phyloP scores from a whole-genome alignment of 2,329 filamentous ascomycete species.

The Metarhizium sp. region DNA sequence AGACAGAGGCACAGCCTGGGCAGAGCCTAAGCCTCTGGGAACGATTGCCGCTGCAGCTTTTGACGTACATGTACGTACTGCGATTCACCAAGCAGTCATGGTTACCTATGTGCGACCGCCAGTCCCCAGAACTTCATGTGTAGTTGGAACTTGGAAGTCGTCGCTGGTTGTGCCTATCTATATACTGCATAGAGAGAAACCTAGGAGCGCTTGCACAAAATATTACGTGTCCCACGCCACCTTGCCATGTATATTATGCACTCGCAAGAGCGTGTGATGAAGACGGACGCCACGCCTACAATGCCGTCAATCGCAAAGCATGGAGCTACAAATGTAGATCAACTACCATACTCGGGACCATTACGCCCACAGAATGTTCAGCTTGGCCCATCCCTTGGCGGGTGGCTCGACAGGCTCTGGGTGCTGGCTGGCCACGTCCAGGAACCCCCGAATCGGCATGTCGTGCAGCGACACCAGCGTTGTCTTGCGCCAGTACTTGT shows the following conservation, averaged over 20 bases:
- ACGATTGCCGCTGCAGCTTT: no score
- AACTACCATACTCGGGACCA: no score
- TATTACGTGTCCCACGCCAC: no score
- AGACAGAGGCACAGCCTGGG: no score
- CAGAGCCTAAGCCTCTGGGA: no score
- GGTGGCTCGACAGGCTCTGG: slow-evolving; percentile 5
- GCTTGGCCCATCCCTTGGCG: slow-evolving; percentile 9
- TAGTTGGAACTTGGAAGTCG: background rate
- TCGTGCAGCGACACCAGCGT: slow-evolving; percentile 10
- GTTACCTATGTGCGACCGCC: background rate
- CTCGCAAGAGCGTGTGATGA: no score
- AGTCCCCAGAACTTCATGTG: background rate
- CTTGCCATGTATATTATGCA: no score
- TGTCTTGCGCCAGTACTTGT: slow-evolving; percentile 33
- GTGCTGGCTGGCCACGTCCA: slow-evolving; percentile 8
- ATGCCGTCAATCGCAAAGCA: no score
- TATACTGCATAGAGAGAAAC: background rate
- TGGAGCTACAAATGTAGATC: no score
- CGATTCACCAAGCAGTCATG: background rate
- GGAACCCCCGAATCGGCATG: slow-evolving; percentile 12
- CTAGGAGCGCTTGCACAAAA: background rate
- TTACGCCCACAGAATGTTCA: slow-evolving; percentile 11
- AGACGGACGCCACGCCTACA: no score
- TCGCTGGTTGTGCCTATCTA: background rate
- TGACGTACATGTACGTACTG: no score